Percentiles rank a stretch among this genome's conserved stretches.
Conservation (phyloP, 2,329 filamentous ascomycete species). For the Aspergillus sp. region DNA sequence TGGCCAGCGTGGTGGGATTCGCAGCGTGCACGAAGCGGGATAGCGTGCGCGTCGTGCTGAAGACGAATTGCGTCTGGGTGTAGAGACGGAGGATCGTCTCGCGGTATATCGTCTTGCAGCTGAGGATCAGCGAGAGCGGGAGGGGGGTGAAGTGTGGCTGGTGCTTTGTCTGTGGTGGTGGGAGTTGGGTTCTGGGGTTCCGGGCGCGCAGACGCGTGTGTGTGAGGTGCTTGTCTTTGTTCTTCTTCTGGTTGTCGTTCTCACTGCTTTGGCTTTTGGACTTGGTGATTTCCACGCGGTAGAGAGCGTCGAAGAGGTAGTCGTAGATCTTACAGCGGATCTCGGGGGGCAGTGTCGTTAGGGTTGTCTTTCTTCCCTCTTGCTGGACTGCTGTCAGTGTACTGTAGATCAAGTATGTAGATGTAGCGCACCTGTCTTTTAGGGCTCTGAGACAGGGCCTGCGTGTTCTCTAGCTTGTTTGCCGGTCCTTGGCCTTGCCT, state of each 20-base stretch:
- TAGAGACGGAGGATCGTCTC: conserved; percentile 62
- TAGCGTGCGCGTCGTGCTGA: conserved; percentile 9
- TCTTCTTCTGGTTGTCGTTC: conserved; percentile 49
- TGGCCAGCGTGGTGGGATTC: conserved; percentile 44
- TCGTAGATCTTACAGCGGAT: conserved; percentile 62
- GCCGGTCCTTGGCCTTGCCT: neutral
- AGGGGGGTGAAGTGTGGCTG: neutral
- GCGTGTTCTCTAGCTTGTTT: too few species aligned
- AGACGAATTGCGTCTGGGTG: conserved; percentile 19
- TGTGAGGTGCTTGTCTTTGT: conserved; percentile 55
- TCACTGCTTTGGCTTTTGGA: conserved; percentile 45
- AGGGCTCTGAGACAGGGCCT: neutral
- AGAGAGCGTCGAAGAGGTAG: conserved; percentile 45
- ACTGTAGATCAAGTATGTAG: too few species aligned
- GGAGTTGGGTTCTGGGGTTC: conserved; percentile 1
- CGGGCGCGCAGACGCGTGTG: conserved; percentile 40
- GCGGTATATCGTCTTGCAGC: conserved; percentile 51
- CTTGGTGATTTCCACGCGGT: conserved; percentile 13
- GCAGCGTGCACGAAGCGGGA: conserved; percentile 29
- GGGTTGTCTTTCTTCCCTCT: neutral
- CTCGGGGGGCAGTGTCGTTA: conserved; percentile 51
- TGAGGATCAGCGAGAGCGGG: conserved; percentile 49
- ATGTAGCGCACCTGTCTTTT: neutral
- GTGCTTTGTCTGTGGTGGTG: neutral
- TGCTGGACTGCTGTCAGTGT: neutral